Conservation (phyloP, 768 basidiomycete species). For the Naganishia vishniacii region DNA sequence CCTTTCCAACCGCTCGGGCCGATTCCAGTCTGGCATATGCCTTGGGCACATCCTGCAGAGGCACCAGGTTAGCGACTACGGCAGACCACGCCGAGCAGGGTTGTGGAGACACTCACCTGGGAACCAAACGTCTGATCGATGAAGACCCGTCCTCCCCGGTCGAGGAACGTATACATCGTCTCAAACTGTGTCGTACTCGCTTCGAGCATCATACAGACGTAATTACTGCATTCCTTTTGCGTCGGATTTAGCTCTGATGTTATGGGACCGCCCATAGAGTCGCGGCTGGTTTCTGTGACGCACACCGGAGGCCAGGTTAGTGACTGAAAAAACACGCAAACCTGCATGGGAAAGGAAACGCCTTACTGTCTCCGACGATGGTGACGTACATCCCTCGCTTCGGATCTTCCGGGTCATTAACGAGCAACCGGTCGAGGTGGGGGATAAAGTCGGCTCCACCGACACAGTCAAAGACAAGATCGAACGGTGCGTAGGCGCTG, state of each 20-base stretch:
- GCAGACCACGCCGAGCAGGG: not conserved
- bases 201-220: constrained; percentile 30
- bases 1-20: constrained; percentile 60
- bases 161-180: constrained; percentile 29
- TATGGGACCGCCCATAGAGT: constrained; percentile 34
- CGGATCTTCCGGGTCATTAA: constrained; percentile 51
- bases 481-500: constrained; percentile 60
- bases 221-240: constrained; percentile 27
- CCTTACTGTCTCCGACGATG: constrained; percentile 39
- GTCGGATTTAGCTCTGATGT: constrained; percentile 32
- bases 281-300: constrained; percentile 30
- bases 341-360: not conserved
- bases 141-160: constrained; percentile 27
- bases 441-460: constrained; percentile 70
- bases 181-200: constrained; percentile 27
- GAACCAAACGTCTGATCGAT: constrained; percentile 31
- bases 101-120: constrained; percentile 25
- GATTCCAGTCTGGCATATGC: constrained; percentile 63
- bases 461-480: constrained; percentile 56
- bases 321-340: not conserved
- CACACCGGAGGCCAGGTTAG: not conserved
- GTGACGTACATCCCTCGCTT: constrained; percentile 35
- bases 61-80: not conserved
- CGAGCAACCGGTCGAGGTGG: constrained; percentile 67
- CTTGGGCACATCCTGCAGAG: constrained; percentile 52